Evolutionary conservation across 208 protist species (phyloP), one percentile per base, ranked within the genome.

Genomic region (Trypanosoma conorhini): DNA sequence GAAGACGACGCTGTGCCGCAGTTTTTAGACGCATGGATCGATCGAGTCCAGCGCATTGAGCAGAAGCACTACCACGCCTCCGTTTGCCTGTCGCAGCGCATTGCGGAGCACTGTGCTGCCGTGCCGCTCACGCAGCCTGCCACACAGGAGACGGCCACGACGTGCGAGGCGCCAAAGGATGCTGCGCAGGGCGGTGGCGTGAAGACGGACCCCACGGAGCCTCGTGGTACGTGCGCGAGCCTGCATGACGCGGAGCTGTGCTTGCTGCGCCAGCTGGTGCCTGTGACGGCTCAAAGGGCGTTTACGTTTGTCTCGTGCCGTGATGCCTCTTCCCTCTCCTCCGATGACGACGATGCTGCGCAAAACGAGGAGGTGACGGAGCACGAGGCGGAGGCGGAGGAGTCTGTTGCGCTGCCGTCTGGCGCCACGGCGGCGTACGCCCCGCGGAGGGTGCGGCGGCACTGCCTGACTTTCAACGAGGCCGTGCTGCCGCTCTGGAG

Each of bases 211-310:
- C 17, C 22, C 15, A 56, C 33, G 17, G 54, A 46, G 17, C 15
- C 21, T 46, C 55, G 51, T 38, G 50, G 46, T 42, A 67, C 77
- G 26, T 55, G 26, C 22, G 26, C 62, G 8, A 77, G 76, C 71
- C 72, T 92, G 38, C 87, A 92, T 65, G 87, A 89, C 58, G 59
- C 42, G 13, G 72, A 77, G 30, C 64, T 65, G 12, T 92, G 87
- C 55, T 65, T 61, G 13, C 50, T 89, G 30, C 5, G 30, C 15
- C 73, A 64, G 8, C 56, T 86, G 13, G 40, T 89, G 22, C 81
- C 81, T 0, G 31, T 62, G 10, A 52, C 51, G 28, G 58, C 54
- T 26, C 71, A 75, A 44, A 59, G 56, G 0, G 22, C 26, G 21
- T 55, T 88, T 0, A 82, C 73, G 70, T 89, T 85, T 77, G 87